These are phyloP conservation scores for Candida ipomoeae DNA, from an alignment of 805 yeast genomes.

Conservation along the genomic window DNA sequence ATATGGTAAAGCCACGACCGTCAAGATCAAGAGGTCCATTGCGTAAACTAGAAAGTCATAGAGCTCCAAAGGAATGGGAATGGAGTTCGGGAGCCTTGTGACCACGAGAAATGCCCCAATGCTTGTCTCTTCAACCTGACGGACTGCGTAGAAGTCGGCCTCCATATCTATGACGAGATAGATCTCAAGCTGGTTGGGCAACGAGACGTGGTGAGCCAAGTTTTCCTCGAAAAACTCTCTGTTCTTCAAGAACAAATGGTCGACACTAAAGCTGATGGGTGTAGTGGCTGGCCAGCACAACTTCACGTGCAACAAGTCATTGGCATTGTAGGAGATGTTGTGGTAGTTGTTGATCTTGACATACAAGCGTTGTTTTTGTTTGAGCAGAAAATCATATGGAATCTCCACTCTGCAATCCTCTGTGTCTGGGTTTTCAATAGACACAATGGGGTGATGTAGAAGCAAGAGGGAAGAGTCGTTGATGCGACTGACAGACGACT, in stretches of 20 bases:
- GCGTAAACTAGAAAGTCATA: constrained; percentile 14
- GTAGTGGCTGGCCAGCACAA: constrained; percentile 21
- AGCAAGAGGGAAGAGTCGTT: constrained; percentile 14
- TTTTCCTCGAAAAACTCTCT: constrained; percentile 1
- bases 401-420: constrained; percentile 5
- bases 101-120: constrained; percentile 9
- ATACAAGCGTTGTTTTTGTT: constrained; percentile 16
- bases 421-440: constrained; percentile 7
- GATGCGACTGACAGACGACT: constrained; percentile 6
- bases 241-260: constrained; percentile 11
- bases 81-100: constrained; percentile 13
- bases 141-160: constrained; percentile 16
- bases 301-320: constrained; percentile 17
- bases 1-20: constrained; percentile 6
- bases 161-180: constrained; percentile 13
- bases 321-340: constrained; percentile 21
- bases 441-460: constrained; percentile 13
- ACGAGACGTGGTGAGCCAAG: background rate
- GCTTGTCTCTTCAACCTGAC: constrained; percentile 1
- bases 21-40: constrained; percentile 13
- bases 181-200: constrained; percentile 10
- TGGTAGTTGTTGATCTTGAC: constrained; percentile 34
- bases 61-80: constrained; percentile 19
- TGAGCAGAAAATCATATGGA: constrained; percentile 12
- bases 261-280: constrained; percentile 12